A percentile compares a stretch with the other conserved stretches of the same genome.
phyloP scores from a whole-genome alignment of 2,329 filamentous ascomycete genomes.

The Phyllosticta capitalensis region DNA sequence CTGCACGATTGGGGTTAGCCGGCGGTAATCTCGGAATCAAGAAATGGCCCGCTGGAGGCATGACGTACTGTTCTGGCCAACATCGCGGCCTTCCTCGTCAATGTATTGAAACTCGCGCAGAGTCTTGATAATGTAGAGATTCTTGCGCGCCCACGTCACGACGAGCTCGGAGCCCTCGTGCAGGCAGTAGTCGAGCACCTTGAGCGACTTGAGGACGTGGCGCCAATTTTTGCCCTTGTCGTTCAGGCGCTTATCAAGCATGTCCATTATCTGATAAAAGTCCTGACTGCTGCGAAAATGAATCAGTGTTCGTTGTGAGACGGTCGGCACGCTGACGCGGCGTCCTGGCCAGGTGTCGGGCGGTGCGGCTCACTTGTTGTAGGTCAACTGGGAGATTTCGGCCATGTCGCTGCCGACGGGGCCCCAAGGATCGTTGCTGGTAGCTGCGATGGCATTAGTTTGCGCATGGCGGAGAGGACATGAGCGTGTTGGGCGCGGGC shows the following conservation, averaged over 20 bases:
- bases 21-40: background rate
- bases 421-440: conserved; percentile 98
- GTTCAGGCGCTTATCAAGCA: conserved; percentile 96
- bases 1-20: conserved; percentile 38
- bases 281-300: conserved; percentile 63
- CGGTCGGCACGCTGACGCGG: background rate
- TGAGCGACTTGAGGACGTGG: conserved; percentile 93
- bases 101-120: conserved; percentile 93
- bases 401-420: conserved; percentile 97
- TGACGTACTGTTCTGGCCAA: conserved; percentile 83
- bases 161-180: conserved; percentile 95
- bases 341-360: background rate
- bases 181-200: conserved; percentile 94
- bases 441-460: conserved; percentile 51
- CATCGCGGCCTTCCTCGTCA: conserved; percentile 89
- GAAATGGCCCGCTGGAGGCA: background rate
- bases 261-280: conserved; percentile 99
- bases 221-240: conserved; percentile 99
- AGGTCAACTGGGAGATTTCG: conserved; percentile 96
- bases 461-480: conserved; percentile 13
- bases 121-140: conserved; percentile 98
- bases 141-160: conserved; percentile 96
- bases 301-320: conserved; percentile 19
- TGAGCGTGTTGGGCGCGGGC: conserved; percentile 2
- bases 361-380: conserved; percentile 72